These are phyloP conservation scores for Penicillium sp. DNA, from an alignment of 2,329 filamentous ascomycete genomes.

Conservation along the genomic window DNA sequence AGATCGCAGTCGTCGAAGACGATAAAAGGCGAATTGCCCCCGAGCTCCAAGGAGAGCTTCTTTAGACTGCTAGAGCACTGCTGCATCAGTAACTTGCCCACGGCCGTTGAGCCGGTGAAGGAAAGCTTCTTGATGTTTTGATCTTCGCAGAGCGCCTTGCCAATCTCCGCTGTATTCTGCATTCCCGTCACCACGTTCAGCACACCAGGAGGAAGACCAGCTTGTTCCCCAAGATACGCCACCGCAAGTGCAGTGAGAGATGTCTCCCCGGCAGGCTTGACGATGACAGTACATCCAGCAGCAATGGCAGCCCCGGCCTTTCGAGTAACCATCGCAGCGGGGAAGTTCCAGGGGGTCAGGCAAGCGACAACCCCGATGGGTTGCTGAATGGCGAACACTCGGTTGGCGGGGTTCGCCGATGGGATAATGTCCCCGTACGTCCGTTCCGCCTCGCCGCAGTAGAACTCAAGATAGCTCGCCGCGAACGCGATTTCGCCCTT, in stretches of 20 bases:
- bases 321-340: constrained; percentile 61
- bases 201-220: constrained; percentile 31
- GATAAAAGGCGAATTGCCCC: constrained; percentile 25
- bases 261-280: constrained; percentile 35
- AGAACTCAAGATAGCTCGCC: constrained; percentile 54
- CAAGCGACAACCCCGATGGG: constrained; percentile 5
- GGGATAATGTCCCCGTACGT: constrained; percentile 7
- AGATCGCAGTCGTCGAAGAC: constrained; percentile 25
- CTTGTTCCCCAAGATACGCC: constrained; percentile 23
- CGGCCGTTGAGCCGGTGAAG: constrained; percentile 22
- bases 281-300: constrained; percentile 36
- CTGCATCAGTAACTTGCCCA: constrained; percentile 17
- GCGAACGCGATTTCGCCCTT: constrained; percentile 50
- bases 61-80: constrained; percentile 18
- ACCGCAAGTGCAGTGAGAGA: constrained; percentile 32
- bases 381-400: constrained; percentile 2
- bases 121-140: constrained; percentile 37
- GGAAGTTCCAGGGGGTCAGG: constrained; percentile 9
- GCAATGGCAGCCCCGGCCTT: constrained; percentile 36
- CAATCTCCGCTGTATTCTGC: constrained; percentile 45
- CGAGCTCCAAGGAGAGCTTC: constrained; percentile 20
- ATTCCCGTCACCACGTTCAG: constrained; percentile 16
- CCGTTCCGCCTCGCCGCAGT: constrained; percentile 21
- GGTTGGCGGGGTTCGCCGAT: background rate
- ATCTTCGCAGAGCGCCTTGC: constrained; percentile 33